Evolutionary conservation across 768 basidiomycete species (phyloP).

Genomic region (Gloeophyllum trabeum): DNA sequence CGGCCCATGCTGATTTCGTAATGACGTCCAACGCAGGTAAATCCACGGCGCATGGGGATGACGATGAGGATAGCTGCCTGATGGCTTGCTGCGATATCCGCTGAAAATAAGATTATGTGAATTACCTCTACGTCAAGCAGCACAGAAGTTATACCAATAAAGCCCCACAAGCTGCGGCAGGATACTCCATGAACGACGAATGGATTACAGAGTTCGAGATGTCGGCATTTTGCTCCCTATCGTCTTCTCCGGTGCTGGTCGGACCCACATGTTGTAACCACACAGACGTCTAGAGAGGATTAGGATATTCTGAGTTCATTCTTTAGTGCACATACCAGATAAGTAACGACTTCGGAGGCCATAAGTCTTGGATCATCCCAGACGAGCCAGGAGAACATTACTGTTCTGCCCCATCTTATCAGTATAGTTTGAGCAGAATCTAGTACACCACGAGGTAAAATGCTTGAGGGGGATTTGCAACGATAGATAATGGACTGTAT

Average conservation of each 20-base stretch:
- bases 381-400: constrained; percentile 55
- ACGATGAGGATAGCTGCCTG: not conserved
- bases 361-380: constrained; percentile 43
- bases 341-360: too few relatives aligned
- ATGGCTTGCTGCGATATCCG: not conserved
- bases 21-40: not conserved
- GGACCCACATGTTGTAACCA: too few relatives aligned
- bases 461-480: constrained; percentile 7
- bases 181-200: not conserved
- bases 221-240: too few relatives aligned
- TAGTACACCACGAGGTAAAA: constrained; percentile 13
- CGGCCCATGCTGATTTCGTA: not conserved
- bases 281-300: too few relatives aligned
- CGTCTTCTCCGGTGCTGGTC: too few relatives aligned
- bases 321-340: too few relatives aligned
- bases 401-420: constrained; percentile 42
- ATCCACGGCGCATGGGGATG: not conserved
- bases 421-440: constrained; percentile 38
- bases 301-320: too few relatives aligned
- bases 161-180: not conserved
- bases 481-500: constrained; percentile 5
- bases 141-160: not conserved
- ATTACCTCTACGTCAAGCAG: not conserved
- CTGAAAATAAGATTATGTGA: not conserved
- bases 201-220: constrained; percentile 25